Evolutionary conservation across 1,139 yeast species (phyloP), one percentile per base, ranked within the genome.

Genomic region (Candida sojae): DNA sequence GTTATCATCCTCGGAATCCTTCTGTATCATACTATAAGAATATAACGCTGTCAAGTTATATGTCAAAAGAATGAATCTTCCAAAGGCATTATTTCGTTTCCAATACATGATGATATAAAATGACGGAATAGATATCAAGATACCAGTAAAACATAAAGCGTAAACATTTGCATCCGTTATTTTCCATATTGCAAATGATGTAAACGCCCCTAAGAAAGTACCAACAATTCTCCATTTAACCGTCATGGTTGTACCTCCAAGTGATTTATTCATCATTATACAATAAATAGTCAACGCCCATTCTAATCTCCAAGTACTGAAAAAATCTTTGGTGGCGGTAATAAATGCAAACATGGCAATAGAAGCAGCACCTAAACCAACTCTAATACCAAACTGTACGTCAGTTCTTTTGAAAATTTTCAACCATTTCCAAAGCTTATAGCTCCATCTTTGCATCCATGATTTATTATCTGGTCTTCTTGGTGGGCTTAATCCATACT

Each of bases 221-320:
- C 96, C 96, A 13, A 84, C 57, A 48, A 88, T 75, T 53, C 96
- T 73, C 82, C 88, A 84, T 54, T 86, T 84, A 1, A 86, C 83
- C 0, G 95, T 86, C 82, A 84, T 82, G 12, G 88, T 79, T 0
- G 96, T 89, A 0, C 96, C 96, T 11, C 96, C 96, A n/a, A 88
- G 71, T 0, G 92, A 85, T 60, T 88, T 88, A 59, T 85, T 87
- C 93, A 88, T 88, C 73, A 89, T 87, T 48, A 89, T 86, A 57
- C 89, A 83, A 59, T 83, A 89, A 0, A 92, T 84, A 11, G 88
- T 86, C 36, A 89, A 68, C 0, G 91, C 86, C 96, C 96, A 89
- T 63, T 89, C 96, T 12, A 88, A 85, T 55, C 93, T 69, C 91
- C 92, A 88, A 45, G 71, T 75, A 44, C 71, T 76, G 57, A 88